Evolutionary conservation across 441 rosid genomes (phyloP).

Genomic region (Breynia disticha): DNA sequence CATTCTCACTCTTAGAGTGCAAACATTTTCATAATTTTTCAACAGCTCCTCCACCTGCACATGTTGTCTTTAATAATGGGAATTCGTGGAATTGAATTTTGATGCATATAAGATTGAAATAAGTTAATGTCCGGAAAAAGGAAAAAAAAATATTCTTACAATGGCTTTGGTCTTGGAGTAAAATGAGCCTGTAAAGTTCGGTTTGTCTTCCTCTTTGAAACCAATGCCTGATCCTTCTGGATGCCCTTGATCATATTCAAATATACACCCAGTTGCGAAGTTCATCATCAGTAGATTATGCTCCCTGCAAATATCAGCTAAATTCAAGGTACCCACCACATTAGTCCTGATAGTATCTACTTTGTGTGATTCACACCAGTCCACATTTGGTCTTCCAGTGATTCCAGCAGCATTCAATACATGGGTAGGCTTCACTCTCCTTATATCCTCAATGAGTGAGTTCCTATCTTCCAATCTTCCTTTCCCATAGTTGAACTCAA

Average conservation of each 20-base stretch:
- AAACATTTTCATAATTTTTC: conserved; percentile 36
- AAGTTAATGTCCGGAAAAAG: background rate
- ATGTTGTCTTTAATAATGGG: no score
- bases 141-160: conserved; percentile 20
- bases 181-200: conserved; percentile 40
- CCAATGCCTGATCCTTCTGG: conserved; percentile 42
- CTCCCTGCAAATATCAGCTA: conserved; percentile 45
- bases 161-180: conserved; percentile 42
- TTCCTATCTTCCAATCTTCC: conserved; percentile 31
- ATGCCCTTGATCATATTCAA: conserved; percentile 38
- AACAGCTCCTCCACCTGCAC: conserved; percentile 48
- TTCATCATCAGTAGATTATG: conserved; percentile 36
- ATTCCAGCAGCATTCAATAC: conserved; percentile 54
- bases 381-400: conserved; percentile 51
- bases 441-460: conserved; percentile 32
- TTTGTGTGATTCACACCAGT: conserved; percentile 53
- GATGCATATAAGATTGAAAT: background rate
- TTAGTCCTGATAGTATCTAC: conserved; percentile 39
- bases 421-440: conserved; percentile 32
- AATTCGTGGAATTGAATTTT: no score
- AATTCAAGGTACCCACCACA: conserved; percentile 42
- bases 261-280: conserved; percentile 50
- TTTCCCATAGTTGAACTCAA: conserved; percentile 38
- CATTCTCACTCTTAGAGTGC: conserved; percentile 47
- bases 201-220: conserved; percentile 49